phyloP scores from a whole-genome alignment of 768 basidiomycete species.

The Phanerodontia chrysosporium region DNA sequence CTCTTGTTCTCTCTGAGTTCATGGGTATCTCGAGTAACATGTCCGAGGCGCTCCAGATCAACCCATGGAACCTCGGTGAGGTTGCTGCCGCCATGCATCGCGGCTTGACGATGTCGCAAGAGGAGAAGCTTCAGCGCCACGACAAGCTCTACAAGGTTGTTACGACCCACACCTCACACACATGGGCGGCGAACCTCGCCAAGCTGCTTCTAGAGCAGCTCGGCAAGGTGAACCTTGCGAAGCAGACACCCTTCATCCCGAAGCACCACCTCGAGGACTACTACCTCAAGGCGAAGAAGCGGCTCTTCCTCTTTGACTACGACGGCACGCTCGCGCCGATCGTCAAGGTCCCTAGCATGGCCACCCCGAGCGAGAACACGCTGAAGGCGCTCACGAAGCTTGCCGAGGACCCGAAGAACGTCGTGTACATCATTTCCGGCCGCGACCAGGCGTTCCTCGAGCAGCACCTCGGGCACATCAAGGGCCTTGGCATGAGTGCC shows the following conservation, averaged over 20 bases:
- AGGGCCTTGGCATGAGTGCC: conserved; percentile 83
- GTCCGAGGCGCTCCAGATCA: conserved; percentile 84
- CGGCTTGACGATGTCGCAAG: conserved; percentile 75
- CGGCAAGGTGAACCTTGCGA: conserved; percentile 70
- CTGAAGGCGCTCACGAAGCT: conserved; percentile 71
- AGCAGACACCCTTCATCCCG: conserved; percentile 83
- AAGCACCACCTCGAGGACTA: conserved; percentile 48
- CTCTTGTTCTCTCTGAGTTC: conserved; percentile 92
- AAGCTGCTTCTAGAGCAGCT: conserved; percentile 86
- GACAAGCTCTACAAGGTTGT: conserved; percentile 76
- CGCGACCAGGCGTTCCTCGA: conserved; percentile 92
- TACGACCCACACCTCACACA: conserved; percentile 89
- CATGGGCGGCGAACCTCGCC: conserved; percentile 88
- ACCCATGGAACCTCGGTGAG: conserved; percentile 94
- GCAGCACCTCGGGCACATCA: conserved; percentile 83
- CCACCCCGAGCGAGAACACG: conserved; percentile 71
- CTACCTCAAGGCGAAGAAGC: conserved; percentile 72
- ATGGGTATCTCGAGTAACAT: conserved; percentile 96
- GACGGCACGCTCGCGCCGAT: conserved; percentile 97
- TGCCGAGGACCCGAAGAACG: conserved; percentile 75
- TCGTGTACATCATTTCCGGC: conserved; percentile 97
- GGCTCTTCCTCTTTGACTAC: conserved; percentile 93
- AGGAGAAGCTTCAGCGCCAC: conserved; percentile 75
- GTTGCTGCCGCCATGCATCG: conserved; percentile 88
- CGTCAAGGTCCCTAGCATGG: conserved; percentile 89